A percentile compares a stretch with the other conserved stretches of the same genome.
phyloP scores from a whole-genome alignment of 495 filamentous ascomycete genomes.

The Massariosphaeria phaeospora region DNA sequence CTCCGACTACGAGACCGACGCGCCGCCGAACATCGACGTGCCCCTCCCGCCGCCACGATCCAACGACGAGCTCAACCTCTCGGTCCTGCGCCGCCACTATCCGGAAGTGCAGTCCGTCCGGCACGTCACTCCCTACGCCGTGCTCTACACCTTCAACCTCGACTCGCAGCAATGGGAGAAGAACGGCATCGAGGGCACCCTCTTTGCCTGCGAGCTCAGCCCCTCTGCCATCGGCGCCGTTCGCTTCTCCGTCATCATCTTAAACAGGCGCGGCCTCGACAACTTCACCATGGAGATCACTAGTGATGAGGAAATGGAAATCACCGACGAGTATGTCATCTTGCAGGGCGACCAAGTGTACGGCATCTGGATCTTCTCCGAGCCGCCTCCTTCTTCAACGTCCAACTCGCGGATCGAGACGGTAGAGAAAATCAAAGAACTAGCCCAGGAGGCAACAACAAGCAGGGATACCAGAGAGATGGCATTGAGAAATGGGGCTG shows the following conservation, averaged over 20 bases:
- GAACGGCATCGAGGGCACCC: slow-evolving; percentile 66
- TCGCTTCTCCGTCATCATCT: slow-evolving; percentile 55
- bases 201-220: slow-evolving; percentile 68
- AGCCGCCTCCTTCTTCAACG: slow-evolving; percentile 51
- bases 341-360: slow-evolving; percentile 45
- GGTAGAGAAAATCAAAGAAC: slow-evolving; percentile 52
- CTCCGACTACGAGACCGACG: slow-evolving; percentile 62
- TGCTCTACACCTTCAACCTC: slow-evolving; percentile 69
- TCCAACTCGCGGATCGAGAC: slow-evolving; percentile 49
- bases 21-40: slow-evolving; percentile 45
- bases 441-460: slow-evolving; percentile 49
- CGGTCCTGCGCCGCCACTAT: slow-evolving; percentile 70
- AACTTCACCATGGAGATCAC: slow-evolving; percentile 54
- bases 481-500: not conserved
- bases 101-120: slow-evolving; percentile 62
- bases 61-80: slow-evolving; percentile 77
- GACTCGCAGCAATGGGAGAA: slow-evolving; percentile 67
- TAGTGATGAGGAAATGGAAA: slow-evolving; percentile 52
- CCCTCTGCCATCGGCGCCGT: slow-evolving; percentile 41
- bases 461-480: slow-evolving; percentile 46
- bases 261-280: slow-evolving; percentile 57
- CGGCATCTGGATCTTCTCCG: slow-evolving; percentile 63
- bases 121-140: slow-evolving; percentile 70
- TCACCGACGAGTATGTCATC: slow-evolving; percentile 59
- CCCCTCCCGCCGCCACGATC: slow-evolving; percentile 51